Evolutionary conservation across 495 filamentous ascomycete species (phyloP), one percentile per base, ranked within the genome.

Genomic region (Neurospora sp.): DNA sequence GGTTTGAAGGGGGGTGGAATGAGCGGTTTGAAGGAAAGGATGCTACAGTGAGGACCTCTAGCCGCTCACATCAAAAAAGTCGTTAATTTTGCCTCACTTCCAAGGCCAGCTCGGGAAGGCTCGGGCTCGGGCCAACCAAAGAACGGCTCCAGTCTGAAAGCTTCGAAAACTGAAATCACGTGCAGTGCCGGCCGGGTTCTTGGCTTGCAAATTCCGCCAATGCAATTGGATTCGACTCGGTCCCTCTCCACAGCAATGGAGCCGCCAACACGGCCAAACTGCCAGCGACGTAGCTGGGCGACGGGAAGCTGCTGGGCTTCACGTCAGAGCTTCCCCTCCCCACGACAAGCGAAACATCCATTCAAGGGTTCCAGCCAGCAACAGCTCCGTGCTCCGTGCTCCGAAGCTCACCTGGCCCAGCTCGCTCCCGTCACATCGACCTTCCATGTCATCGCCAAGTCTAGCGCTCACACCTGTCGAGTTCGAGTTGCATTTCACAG

Each of bases 1-100:
- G 79, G 77, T 78, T 74, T 72, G 78, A 74, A 39, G 73, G 74
- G 68, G 74, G 76, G 74, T 72, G 76, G 77, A 78, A 75, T 85
- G 83, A 83, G 84, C 77, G 81, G 83, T 85, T 85, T 84, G 81
- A 82, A 80, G 79, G 78, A 78, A 74, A 73, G 72, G 71, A 65
- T 65, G 53, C 53, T 65, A 65, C 53, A 65, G 27, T 65, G 53
- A 65, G 53, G 53, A 65, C 53, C 53, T 72, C 69, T 70, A 71
- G 70, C 59, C 72, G 71, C 72, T 74, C 73, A 72, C 72, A 72
- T 75, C 77, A 79, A 77, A 80, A 80, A 80, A 79, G 73, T 76
- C 69, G 70, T 70, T 77, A 74, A 78, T 81, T 81, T 79, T 81
- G 79, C 79, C 79, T 79, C 79, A 80, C 76, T 78, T 78, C 76